Evolutionary conservation across 768 basidiomycete genomes (phyloP).

Genomic region (Asterophora parasitica): DNA sequence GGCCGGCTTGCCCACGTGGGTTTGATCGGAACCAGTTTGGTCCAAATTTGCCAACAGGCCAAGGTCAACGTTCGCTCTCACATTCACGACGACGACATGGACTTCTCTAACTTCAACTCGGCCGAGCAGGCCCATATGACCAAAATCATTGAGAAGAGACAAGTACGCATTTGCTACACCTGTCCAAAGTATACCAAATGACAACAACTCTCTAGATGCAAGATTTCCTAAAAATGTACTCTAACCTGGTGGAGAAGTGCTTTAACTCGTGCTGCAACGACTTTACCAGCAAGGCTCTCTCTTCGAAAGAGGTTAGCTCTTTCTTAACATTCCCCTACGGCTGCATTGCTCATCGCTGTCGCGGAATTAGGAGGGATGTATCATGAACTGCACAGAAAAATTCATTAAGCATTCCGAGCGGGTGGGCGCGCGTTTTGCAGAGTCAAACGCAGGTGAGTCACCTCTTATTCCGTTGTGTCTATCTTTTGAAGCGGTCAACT

Average conservation of each 20-base stretch:
- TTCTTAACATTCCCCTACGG: not conserved
- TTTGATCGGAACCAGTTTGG: slow-evolving; percentile 3
- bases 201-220: slow-evolving; percentile 70
- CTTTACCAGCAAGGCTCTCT: slow-evolving; percentile 92
- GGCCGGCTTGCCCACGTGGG: slow-evolving; percentile 4
- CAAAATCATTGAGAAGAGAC: slow-evolving; percentile 92
- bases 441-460: slow-evolving; percentile 81
- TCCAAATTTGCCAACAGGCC: slow-evolving; percentile 9
- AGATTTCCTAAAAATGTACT: slow-evolving; percentile 95
- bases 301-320: slow-evolving; percentile 77
- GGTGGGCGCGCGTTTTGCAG: slow-evolving; percentile 88
- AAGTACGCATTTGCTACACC: slow-evolving; percentile 46
- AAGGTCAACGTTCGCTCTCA: slow-evolving; percentile 2
- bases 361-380: slow-evolving; percentile 69
- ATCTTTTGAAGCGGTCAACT: not conserved
- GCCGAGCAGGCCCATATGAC: slow-evolving; percentile 97
- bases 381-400: slow-evolving; percentile 94
- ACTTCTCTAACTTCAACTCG: slow-evolving; percentile 84
- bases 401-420: slow-evolving; percentile 96
- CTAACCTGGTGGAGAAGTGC: slow-evolving; percentile 91
- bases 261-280: slow-evolving; percentile 95
- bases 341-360: slow-evolving; percentile 1
- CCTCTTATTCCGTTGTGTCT: not conserved
- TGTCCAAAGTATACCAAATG: not conserved
- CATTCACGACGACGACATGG: slow-evolving; percentile 49